Base-by-base conservation (phyloP, 306 rosid genomes). In the Alnus glutinosa region DNA sequence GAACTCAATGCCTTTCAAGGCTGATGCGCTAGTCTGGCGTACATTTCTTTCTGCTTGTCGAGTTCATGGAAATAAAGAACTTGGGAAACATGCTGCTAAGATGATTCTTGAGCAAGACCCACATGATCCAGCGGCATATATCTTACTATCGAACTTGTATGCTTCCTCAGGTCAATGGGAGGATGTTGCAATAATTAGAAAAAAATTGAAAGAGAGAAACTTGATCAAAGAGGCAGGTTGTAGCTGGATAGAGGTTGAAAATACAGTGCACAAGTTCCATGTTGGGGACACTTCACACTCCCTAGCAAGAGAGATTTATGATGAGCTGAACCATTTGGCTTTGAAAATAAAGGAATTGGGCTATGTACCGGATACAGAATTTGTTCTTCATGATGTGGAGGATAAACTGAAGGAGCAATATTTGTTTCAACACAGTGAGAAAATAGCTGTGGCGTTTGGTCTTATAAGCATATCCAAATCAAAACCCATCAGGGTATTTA, bases 371-470 rank as follows among this genome's bases (percentile, higher is more conserved):
- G 70, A 88, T 68, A 85, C 89, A 49, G 87, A 83, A 76, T 88
- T 88, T 80, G 94, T 88, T 67, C 92, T 90, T 83, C 92, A 90
- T 76, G 92, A 88, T 55, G 90, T 90, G 79, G 90, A 88, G 80
- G 92, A 90, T 59, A 89, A 88, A 48, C 89, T 72, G 42, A 90
- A 90, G 83, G 92, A 86, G 64, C 91, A 83, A 32, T 85, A 75
- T 78, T 85, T 90, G 68, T 88, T 88, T 81, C 92, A 90, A 48
- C 94, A 90, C 68, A 87, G 92, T 76, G 92, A 90, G 81, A 90
- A 88, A 88, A 81, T 90, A 78, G 91, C 94, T 42, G 92, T 90
- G 77, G 91, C 88, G 19, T 88, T 87, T 78, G 90, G 89, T 61
- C 88, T 88, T 50, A 86, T 90, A 30, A 85, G 88, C 84, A 76